Conservation (phyloP, 2,329 filamentous ascomycete species). For the Exserohilum rostratum region DNA sequence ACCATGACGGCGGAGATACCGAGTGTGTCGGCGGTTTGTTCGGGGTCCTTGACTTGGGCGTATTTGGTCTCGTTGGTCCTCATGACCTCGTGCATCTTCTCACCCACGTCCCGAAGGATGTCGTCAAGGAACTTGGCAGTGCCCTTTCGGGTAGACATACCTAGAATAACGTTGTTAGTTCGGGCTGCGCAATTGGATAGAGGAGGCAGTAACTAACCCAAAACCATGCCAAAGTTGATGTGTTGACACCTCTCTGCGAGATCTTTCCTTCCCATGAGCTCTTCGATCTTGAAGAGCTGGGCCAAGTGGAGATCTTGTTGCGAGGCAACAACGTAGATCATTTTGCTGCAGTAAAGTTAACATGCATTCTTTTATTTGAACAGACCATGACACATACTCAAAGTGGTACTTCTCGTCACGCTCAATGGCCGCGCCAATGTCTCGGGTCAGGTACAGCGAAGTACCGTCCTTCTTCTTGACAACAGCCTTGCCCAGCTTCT, state of each 20-base stretch:
- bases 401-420: conserved; percentile 67
- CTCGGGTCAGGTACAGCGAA: conserved; percentile 71
- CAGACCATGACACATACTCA: conserved; percentile 47
- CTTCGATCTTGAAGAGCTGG: conserved; percentile 69
- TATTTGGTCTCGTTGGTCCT: conserved; percentile 89
- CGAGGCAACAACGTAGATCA: conserved; percentile 70
- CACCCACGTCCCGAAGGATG: conserved; percentile 67
- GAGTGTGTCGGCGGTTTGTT: conserved; percentile 80
- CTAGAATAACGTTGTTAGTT: conserved; percentile 4
- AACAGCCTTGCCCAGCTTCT: conserved; percentile 71
- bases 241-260: conserved; percentile 65
- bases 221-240: conserved; percentile 71
- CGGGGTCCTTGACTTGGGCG: conserved; percentile 82
- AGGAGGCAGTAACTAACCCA: conserved; percentile 47
- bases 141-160: conserved; percentile 68
- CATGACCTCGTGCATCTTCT: conserved; percentile 99
- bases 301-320: conserved; percentile 70
- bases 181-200: not conserved
- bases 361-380: not conserved
- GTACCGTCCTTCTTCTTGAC: conserved; percentile 72
- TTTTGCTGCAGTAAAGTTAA: conserved; percentile 50
- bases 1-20: conserved; percentile 97
- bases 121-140: conserved; percentile 60
- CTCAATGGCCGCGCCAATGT: conserved; percentile 70
- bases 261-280: conserved; percentile 66